Evolutionary conservation across 1,139 yeast genomes (phyloP).

Genomic region (Taphrina pruni): DNA sequence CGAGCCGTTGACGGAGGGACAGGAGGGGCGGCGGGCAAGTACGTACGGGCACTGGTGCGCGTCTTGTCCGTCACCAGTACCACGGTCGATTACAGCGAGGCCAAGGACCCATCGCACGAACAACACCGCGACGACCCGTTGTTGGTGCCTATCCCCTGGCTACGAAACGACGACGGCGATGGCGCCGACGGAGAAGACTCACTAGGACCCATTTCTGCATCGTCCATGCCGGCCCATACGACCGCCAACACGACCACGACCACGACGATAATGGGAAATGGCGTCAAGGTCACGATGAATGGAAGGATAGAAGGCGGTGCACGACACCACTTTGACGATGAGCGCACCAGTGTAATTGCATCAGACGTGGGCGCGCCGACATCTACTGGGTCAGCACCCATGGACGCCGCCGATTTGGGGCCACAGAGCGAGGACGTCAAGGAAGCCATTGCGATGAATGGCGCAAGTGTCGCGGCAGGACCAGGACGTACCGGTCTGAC

Average conservation of each 20-base stretch:
- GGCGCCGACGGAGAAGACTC: not conserved
- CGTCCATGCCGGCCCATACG: not conserved
- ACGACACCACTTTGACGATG: not conserved
- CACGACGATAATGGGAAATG: constrained; percentile 22
- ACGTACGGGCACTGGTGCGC: constrained; percentile 52
- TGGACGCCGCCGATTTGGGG: constrained; percentile 37
- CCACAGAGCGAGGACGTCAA: constrained; percentile 27
- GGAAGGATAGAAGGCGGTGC: not conserved
- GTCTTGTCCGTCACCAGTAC: constrained; percentile 44
- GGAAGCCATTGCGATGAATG: constrained; percentile 31
- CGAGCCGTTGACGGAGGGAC: constrained; percentile 42
- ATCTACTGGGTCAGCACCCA: constrained; percentile 30
- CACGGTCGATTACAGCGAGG: constrained; percentile 20
- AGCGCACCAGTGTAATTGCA: not conserved
- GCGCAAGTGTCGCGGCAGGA: not conserved
- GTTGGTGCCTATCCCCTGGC: constrained; percentile 39
- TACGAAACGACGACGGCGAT: not conserved
- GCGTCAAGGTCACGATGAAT: constrained; percentile 13
- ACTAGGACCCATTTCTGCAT: not conserved
- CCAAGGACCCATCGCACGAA: not conserved
- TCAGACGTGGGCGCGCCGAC: not conserved
- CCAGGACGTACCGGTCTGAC: not conserved
- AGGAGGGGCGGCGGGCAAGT: constrained; percentile 47
- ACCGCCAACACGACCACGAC: constrained; percentile 9
- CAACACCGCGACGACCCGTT: constrained; percentile 14